Evolutionary conservation across 2,329 filamentous ascomycete genomes (phyloP).

Genomic region (Cladosporium oxysporum): DNA sequence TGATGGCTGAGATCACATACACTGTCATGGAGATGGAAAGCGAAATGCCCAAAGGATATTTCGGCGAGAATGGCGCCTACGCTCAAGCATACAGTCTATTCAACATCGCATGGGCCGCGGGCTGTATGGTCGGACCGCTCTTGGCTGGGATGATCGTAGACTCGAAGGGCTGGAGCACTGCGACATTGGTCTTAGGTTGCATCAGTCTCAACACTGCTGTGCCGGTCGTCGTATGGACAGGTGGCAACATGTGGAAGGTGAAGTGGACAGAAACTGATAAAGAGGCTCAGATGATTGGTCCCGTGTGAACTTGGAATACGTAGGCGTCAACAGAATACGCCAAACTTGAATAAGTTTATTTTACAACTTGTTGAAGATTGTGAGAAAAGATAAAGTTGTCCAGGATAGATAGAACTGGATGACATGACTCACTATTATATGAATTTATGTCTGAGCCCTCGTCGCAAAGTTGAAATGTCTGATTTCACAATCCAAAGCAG

Average conservation of each 20-base stretch:
- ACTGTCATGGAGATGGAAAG: constrained; percentile 60
- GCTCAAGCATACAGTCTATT: constrained; percentile 59
- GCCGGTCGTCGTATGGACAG: constrained; percentile 57
- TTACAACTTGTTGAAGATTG: too few species aligned
- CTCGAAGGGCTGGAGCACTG: constrained; percentile 37
- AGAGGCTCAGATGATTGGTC: not conserved
- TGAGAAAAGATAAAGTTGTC: too few species aligned
- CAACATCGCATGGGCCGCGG: constrained; percentile 39
- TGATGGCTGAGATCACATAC: constrained; percentile 70
- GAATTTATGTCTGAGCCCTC: too few species aligned
- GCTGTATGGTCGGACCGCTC: constrained; percentile 35
- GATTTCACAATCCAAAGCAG: too few species aligned
- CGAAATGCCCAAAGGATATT: constrained; percentile 46
- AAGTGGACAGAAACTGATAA: constrained; percentile 17
- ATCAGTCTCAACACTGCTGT: constrained; percentile 55
- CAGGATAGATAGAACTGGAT: too few species aligned
- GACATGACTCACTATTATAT: too few species aligned
- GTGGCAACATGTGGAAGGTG: constrained; percentile 50
- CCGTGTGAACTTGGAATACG: too few species aligned
- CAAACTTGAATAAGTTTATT: too few species aligned
- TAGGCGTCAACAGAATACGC: too few species aligned
- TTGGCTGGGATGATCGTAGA: constrained; percentile 34
- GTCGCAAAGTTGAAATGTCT: too few species aligned
- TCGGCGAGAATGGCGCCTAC: constrained; percentile 50
- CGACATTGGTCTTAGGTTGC: constrained; percentile 64